Evolutionary conservation across 169 alveolate genomes (phyloP), one percentile per base, ranked within the genome.

Genomic region (Eimeria falciformis): DNA sequence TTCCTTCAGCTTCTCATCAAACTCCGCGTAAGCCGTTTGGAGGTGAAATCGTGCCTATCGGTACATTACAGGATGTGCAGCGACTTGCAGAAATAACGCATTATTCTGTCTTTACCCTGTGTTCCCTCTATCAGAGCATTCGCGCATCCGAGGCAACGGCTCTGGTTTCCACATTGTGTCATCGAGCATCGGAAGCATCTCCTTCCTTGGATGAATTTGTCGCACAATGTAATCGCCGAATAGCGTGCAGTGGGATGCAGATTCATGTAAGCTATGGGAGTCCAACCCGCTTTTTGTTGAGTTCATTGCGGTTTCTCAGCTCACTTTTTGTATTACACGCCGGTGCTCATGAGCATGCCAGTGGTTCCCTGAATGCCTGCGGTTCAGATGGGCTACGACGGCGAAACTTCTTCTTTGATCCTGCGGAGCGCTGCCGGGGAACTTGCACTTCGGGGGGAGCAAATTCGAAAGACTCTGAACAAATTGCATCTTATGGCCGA

Each of bases 361-460:
- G 62, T 11, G n/a, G 62, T 14, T 50, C 62, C 14, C 14, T 50
- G 62, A 50, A 50, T 14, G 7, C 62, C 14, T 50, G 62, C 62
- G 7, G 62, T 50, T 7, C 62, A 50, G 62, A 50, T 50, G 62
- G 62, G 62, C 7, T 50, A 11, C 14, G 62, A 50, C 14, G 62
- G 62, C 62, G 14, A 14, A 7, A 14, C n/a, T 14, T 50, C 62
- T 14, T 50, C 62, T 7, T 14, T 50, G 62, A 50, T 14, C 14
- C 62, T 50, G n/a, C 62, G 62, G n/a, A 50, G 62, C 62, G 14
- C 62, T 7, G 62, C 62, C 62, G n/a, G n/a, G n/a, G n/a, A n/a
- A n/a, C n/a, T n/a, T n/a, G n/a, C n/a, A n/a, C n/a, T n/a, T n/a
- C n/a, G n/a, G n/a, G n/a, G n/a, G n/a, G n/a, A n/a, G n/a, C n/a